Base-by-base conservation (phyloP, 352 stramenopile species). In the Pythium utonaiense region DNA sequence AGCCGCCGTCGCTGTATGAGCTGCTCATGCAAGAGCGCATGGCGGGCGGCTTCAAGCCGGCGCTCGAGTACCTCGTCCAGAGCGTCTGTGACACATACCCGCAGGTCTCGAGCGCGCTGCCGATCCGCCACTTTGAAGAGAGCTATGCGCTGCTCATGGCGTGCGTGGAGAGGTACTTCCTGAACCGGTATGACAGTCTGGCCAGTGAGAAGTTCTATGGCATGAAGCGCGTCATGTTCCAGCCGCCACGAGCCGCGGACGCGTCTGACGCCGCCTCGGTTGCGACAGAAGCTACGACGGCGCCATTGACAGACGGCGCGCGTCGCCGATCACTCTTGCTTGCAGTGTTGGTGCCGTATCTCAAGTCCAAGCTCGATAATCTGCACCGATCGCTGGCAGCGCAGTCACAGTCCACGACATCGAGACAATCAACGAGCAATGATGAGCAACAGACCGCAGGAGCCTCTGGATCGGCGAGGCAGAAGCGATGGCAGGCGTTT, bases 11-110 rank as follows among this genome's bases (percentile, higher is more conserved):
- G 62, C 79, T 93, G 21, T 95, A 91, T 49, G 86, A 95, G 66
- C 67, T 95, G 57, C 70, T 93, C 40, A 95, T 95, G 86, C 86
- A 95, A 69, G 78, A 93, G 64, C 80, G 81, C 52, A 91, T 95
- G 82, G 73, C 71, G n/a, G 38, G 60, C 31, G 77, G 82, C 48
- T 80, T 95, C 58, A 89, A 90, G 51, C 79, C 86, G 4, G 86
- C 86, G 24, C 66, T 83, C 21, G 77, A 91, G 64, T 95, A 95
- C 57, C 51, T 93, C 33, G 66, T 85, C 56, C 77, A 87, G 56
- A 74, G 75, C 45, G 54, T 92, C 40, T 88, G 78, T 24, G 86
- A 95, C 47, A 74, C 83, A 62, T 91, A 89, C 53, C 86, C 86
- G 57, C 73, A 80, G 7, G 42, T 91, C 62, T 76, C 80, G 19